Conservation (phyloP, 164 flowering plant genomes). For the Chloranthus sessilifolius region DNA sequence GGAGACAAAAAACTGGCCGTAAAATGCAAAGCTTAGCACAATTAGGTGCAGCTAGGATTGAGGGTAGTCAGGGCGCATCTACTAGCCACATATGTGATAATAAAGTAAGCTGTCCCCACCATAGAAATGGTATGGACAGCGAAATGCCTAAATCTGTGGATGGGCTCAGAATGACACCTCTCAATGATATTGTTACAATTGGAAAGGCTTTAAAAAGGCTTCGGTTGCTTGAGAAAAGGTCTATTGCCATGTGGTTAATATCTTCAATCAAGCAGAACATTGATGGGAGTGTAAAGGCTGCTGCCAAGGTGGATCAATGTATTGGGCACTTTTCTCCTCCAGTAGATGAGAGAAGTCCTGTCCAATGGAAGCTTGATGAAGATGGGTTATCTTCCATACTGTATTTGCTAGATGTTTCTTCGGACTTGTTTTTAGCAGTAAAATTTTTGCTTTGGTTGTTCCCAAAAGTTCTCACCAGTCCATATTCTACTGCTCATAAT, state of each 20-base stretch:
- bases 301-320: slow-evolving; percentile 46
- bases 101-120: slow-evolving; percentile 74
- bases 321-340: slow-evolving; percentile 37
- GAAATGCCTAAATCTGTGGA: slow-evolving; percentile 49
- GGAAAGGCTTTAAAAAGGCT: slow-evolving; percentile 64
- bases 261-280: slow-evolving; percentile 51
- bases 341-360: slow-evolving; percentile 45
- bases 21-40: slow-evolving; percentile 93
- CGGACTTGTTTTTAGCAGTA: slow-evolving; percentile 60
- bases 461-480: slow-evolving; percentile 51
- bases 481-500: slow-evolving; percentile 43
- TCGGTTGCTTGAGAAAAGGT: slow-evolving; percentile 59
- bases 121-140: slow-evolving; percentile 51
- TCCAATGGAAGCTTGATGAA: slow-evolving; percentile 83
- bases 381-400: slow-evolving; percentile 71
- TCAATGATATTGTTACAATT: slow-evolving; percentile 52
- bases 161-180: slow-evolving; percentile 20
- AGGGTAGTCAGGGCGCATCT: slow-evolving; percentile 97
- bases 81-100: slow-evolving; percentile 94
- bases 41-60: slow-evolving; percentile 80
- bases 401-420: slow-evolving; percentile 72
- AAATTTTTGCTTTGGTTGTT: slow-evolving; percentile 86
- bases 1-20: slow-evolving; percentile 77
- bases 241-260: slow-evolving; percentile 60
- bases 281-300: slow-evolving; percentile 61